Evolutionary conservation across 768 basidiomycete species (phyloP).

Genomic region (Gloeopeniophorella convolvens): DNA sequence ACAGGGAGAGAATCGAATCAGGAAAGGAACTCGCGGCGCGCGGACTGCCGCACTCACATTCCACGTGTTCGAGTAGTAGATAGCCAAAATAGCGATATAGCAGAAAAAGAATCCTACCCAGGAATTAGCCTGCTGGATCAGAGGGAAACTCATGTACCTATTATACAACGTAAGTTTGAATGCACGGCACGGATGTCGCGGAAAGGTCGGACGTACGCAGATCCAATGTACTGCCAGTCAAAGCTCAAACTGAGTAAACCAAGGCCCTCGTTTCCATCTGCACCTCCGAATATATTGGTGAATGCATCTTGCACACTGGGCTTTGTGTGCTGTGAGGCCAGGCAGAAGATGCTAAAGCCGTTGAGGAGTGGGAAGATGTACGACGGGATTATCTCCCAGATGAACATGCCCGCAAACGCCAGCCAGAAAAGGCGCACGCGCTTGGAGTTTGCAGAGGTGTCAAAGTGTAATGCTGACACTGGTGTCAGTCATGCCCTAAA

Average conservation of each 20-base stretch:
- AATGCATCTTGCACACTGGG: slow-evolving; percentile 40
- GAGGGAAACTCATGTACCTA: slow-evolving; percentile 44
- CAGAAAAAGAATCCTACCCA: slow-evolving; percentile 50
- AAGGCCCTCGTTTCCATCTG: slow-evolving; percentile 60
- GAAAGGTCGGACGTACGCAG: slow-evolving; percentile 23
- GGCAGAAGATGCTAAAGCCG: slow-evolving; percentile 53
- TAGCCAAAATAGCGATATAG: slow-evolving; percentile 45
- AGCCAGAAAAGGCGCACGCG: slow-evolving; percentile 48
- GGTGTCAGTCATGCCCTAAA: slow-evolving; percentile 18
- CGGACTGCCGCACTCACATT: slow-evolving; percentile 38
- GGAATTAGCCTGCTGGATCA: slow-evolving; percentile 54
- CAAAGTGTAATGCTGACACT: slow-evolving; percentile 44
- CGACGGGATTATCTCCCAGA: slow-evolving; percentile 46
- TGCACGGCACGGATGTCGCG: not conserved
- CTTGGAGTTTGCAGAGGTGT: slow-evolving; percentile 37
- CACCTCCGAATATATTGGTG: slow-evolving; percentile 62
- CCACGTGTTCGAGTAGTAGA: slow-evolving; percentile 62
- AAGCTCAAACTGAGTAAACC: slow-evolving; percentile 56
- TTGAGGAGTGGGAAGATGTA: slow-evolving; percentile 61
- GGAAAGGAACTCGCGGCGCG: slow-evolving; percentile 21
- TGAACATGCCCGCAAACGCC: slow-evolving; percentile 45
- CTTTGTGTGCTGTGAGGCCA: slow-evolving; percentile 46
- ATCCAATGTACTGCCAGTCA: slow-evolving; percentile 64
- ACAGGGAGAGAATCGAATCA: not conserved
- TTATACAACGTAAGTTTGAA: not conserved